These are phyloP conservation scores for Penicillium crystallinum DNA, from an alignment of 495 filamentous ascomycete genomes.

Conservation along the genomic window DNA sequence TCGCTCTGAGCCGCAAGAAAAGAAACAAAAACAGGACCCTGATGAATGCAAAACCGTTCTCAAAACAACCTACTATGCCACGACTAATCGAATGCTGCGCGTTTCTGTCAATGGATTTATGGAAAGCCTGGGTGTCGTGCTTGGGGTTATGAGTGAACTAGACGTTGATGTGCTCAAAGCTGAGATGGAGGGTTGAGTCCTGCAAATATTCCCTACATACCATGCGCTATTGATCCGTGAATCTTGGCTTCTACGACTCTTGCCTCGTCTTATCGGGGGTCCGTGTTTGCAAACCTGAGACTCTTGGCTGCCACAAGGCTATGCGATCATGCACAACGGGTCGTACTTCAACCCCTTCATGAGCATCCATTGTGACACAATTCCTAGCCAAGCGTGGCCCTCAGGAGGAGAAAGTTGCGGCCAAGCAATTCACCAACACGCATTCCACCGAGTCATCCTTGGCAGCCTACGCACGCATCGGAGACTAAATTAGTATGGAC, in stretches of 20 bases:
- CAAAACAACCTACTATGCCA: slow-evolving; percentile 73
- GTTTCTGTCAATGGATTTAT: slow-evolving; percentile 98
- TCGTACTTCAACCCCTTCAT: slow-evolving; percentile 3
- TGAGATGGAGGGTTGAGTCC: slow-evolving; percentile 24
- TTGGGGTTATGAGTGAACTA: slow-evolving; percentile 82
- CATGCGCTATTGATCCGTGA: background rate
- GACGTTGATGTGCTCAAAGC: slow-evolving; percentile 72
- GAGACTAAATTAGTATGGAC: background rate
- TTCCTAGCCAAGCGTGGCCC: background rate
- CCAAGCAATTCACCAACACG: slow-evolving; percentile 17
- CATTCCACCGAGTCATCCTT: slow-evolving; percentile 20
- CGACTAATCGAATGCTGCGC: slow-evolving; percentile 92
- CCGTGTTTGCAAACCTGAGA: background rate
- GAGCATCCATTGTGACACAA: background rate
- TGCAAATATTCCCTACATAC: background rate
- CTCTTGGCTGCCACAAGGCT: slow-evolving; percentile 4
- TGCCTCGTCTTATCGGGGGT: background rate
- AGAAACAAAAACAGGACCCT: slow-evolving; percentile 25
- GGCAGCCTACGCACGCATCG: slow-evolving; percentile 10
- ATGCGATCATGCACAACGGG: background rate
- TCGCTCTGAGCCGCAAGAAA: slow-evolving; percentile 21
- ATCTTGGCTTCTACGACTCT: background rate
- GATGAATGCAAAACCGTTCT: slow-evolving; percentile 54
- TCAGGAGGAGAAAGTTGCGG: slow-evolving; percentile 5
- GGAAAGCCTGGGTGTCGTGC: slow-evolving; percentile 76